Evolutionary conservation across 1,284 basidiomycete genomes (phyloP), one percentile per base, ranked within the genome.

Genomic region (Sporisorium iseilematis-ciliati): DNA sequence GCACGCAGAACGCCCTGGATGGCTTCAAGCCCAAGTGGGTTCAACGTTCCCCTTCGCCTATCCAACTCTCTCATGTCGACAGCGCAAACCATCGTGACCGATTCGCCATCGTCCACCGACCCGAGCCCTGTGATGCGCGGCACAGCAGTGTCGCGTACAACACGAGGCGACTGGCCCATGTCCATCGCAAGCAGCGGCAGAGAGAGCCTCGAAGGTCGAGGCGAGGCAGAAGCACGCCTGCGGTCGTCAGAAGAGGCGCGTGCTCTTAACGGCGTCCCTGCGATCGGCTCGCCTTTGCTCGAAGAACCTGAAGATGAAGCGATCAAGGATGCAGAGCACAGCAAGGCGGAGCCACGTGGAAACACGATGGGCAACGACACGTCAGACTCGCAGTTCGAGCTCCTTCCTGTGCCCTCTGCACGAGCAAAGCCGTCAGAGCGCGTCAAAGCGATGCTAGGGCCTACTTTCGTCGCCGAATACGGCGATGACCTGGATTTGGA

Each of bases 1-100:
- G 33, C 61, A 12, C 63, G 72, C 23, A 51, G 68, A 26, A 66
- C 67, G 23, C 68, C 65, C 3, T 71, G 61, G 60, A 57, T 75
- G 53, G 35, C 25, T 3, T 51, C 55, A 1, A 75, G 67, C 45
- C 73, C 73, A 0, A 51, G 69, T n/a, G 69, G 69, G 4, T 58
- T 76, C 59, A 76, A 57, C 12, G 11, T 76, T 7, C 74, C 74
- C 7, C 51, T 76, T n/a, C 74, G 62, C 7, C 65, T 76, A 4
- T 64, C 57, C 21, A 71, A 71, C 33, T 75, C 72, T 46, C 65
- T 75, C 46, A 65, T 69, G 51, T 59, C 66, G 21, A 50, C 64
- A 26, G 56, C 64, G 16, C 54, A 65, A 1, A 45, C 46, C 2
- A 50, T 65, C n/a, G 46, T 23, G 18, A 25, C 55, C 20, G 71